These are phyloP conservation scores for Tetraselmis striata DNA, from an alignment of 139 green algal species.

Conservation along the genomic window DNA sequence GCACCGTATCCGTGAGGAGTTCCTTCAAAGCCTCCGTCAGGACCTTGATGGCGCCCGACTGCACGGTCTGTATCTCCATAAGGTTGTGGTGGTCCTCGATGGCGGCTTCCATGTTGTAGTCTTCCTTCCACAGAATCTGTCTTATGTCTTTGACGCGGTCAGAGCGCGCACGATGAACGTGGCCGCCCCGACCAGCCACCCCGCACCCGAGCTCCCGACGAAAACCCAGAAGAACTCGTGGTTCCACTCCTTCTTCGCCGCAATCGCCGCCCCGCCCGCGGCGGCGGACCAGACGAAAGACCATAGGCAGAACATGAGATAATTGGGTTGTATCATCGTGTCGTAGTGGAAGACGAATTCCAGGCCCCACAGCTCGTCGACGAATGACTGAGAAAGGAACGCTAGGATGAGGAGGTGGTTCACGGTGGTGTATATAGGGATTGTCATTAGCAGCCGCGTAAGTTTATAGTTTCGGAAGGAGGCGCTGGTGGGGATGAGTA, in stretches of 20 bases:
- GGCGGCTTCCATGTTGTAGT: not conserved
- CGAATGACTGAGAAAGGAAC: not conserved
- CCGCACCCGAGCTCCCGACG: not conserved
- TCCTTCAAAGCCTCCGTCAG: slow-evolving; percentile 23
- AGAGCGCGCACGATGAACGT: not conserved
- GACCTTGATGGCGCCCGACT: slow-evolving; percentile 13
- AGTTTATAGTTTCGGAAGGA: not conserved
- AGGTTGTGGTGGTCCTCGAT: not conserved
- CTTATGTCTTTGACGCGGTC: not conserved
- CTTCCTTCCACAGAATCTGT: not conserved
- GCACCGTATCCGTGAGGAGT: slow-evolving; percentile 20
- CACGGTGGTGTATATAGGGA: not conserved
- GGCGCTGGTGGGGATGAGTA: not conserved
- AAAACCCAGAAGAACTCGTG: not conserved
- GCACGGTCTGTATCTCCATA: slow-evolving; percentile 10
- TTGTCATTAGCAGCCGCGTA: not conserved
- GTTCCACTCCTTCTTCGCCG: not conserved
- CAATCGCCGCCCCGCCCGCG: not conserved
- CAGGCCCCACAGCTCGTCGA: not conserved
- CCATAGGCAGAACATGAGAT: not conserved
- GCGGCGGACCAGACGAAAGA: not conserved
- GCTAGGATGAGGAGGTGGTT: not conserved
- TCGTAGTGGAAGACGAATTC: not conserved
- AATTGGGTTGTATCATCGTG: not conserved
- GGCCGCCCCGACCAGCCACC: not conserved